phyloP scores from a whole-genome alignment of 2,329 filamentous ascomycete genomes.

The Fusarium metavorans region DNA sequence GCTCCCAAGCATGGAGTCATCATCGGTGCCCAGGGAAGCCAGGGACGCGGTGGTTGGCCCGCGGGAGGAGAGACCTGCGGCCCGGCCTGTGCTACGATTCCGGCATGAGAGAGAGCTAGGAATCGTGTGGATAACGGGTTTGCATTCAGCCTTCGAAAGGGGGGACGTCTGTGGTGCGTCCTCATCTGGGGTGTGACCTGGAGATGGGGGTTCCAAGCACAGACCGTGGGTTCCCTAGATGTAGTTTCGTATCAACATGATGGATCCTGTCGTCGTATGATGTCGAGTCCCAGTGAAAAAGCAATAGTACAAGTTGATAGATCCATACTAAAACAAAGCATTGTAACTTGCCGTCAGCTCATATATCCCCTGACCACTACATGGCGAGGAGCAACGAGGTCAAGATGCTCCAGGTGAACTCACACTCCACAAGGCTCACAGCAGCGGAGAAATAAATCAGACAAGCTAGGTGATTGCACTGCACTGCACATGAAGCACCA shows the following conservation, averaged over 20 bases:
- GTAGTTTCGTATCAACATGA: neutral
- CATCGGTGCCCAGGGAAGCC: neutral
- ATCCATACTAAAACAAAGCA: neutral
- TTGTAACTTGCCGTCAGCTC: neutral
- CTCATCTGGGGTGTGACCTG: neutral
- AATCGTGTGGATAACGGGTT: neutral
- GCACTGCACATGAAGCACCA: neutral
- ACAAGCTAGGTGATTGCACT: neutral
- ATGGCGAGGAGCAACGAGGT: neutral
- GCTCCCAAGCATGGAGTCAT: constrained; percentile 11
- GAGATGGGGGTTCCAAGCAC: neutral
- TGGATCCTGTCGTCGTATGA: neutral
- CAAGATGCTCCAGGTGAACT: neutral
- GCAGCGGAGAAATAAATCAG: constrained; percentile 37
- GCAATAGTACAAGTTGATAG: neutral
- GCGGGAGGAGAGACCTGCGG: constrained; percentile 1
- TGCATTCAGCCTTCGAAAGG: constrained; percentile 6
- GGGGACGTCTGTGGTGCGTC: neutral
- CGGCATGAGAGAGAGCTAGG: neutral
- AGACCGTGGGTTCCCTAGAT: neutral
- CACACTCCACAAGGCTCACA: constrained; percentile 22
- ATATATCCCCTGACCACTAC: neutral
- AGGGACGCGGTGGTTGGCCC: constrained; percentile 3
- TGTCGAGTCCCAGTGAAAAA: neutral
- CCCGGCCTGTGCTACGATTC: constrained; percentile 21